Base-by-base conservation (phyloP, 441 rosid species). In the Sinapis alba region DNA sequence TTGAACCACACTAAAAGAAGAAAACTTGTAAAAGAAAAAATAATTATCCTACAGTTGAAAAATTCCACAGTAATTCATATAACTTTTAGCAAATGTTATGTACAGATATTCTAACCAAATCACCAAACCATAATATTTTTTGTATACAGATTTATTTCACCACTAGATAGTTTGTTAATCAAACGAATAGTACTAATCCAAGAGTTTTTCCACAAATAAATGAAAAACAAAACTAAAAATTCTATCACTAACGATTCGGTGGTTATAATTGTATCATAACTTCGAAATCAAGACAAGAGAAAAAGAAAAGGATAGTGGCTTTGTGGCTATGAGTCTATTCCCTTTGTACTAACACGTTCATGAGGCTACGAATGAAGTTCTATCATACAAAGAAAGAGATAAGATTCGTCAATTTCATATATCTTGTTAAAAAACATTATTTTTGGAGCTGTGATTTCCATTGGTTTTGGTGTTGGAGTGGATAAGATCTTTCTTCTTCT, bases 341-440 rank as follows among this genome's bases (percentile, higher is more conserved):
- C 36, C 75, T 63, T 63, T 56, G 80, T 71, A 57, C 71, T 57
- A 64, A 76, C 30, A 23, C 56, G 45, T 57, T 57, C 60, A 26
- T 70, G 66, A 70, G 79, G 79, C 75, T 71, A 65, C 62, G 19
- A n/a, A n/a, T n/a, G n/a, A 77, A 57, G 19, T 51, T 64, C 34
- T 71, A 57, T 57, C 80, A 30, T 47, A 70, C 7, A 53, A 54
- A 36, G 5, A 38, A 43, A 71, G 57, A 59, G 80, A 77, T 71
- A 77, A 71, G 80, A 77, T 71, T 71, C 62, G 57, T 71, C 63
- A 9, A 6, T 18, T 65, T 43, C 21, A 69, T 56, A 10, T 56
- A 24, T 60, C 9, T 57, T 57, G 19, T 27, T 16, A 58, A 15
- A 15, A 12, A 1, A 5, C 20, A n/a, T 16, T 24, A 28, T 7